These are phyloP conservation scores for Xerocomus brunneocitrinus DNA, from an alignment of 768 basidiomycete genomes.

Conservation along the genomic window DNA sequence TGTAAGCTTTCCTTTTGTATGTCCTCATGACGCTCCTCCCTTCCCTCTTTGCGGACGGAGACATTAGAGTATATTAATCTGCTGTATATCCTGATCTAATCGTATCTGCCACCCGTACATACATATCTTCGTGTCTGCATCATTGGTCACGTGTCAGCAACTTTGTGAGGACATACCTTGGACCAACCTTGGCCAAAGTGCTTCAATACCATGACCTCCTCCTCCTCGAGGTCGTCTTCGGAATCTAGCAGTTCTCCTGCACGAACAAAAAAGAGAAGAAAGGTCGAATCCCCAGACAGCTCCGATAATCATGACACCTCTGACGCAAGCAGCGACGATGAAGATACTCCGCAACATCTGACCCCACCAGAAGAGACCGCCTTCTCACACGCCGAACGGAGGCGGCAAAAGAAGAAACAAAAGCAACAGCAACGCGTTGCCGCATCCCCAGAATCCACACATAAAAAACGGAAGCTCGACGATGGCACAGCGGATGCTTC, in stretches of 20 bases:
- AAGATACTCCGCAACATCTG: conserved; percentile 4
- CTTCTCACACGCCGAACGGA: conserved; percentile 71
- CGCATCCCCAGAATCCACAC: conserved; percentile 9
- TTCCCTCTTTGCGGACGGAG: conserved; percentile 8
- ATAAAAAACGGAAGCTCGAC: conserved; percentile 48
- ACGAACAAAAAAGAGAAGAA: conserved; percentile 22
- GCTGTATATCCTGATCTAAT: conserved; percentile 20
- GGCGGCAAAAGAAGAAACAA: conserved; percentile 53
- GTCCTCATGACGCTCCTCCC: background rate
- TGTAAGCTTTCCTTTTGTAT: conserved; percentile 4
- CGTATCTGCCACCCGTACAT: background rate
- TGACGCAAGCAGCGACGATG: conserved; percentile 4
- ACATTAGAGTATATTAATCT: conserved; percentile 21
- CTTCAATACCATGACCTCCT: conserved; percentile 14
- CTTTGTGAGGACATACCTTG: no score
- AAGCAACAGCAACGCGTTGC: conserved; percentile 21
- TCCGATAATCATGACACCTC: conserved; percentile 28
- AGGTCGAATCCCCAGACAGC: conserved; percentile 13
- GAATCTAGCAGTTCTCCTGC: conserved; percentile 30
- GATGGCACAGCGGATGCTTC: conserved; percentile 6
- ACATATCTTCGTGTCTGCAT: background rate
- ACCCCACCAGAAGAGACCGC: conserved; percentile 32
- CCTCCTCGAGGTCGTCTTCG: conserved; percentile 29
- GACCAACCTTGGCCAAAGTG: background rate
- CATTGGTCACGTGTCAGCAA: background rate